A percentile compares a stretch with the other conserved stretches of the same genome.
Evolutionary conservation across 768 basidiomycete genomes (phyloP).

Genomic region (Stropharia rugosoannulata): DNA sequence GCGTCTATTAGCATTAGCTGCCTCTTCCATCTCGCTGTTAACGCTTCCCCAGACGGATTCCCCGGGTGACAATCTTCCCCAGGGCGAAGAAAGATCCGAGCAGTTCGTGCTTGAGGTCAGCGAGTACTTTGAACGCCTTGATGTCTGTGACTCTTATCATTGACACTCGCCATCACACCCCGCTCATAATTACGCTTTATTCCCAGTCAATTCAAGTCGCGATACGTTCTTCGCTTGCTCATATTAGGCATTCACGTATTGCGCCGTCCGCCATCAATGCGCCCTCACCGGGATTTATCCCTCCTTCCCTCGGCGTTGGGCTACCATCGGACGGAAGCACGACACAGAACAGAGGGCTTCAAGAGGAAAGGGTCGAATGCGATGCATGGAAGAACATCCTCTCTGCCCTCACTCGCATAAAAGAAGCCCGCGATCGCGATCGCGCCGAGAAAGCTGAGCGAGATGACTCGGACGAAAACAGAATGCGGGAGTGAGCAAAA

Average conservation of each 20-base stretch:
- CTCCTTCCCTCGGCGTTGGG: slow-evolving; percentile 77
- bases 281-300: slow-evolving; percentile 68
- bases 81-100: slow-evolving; percentile 82
- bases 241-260: slow-evolving; percentile 79
- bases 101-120: slow-evolving; percentile 84
- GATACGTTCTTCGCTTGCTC: slow-evolving; percentile 77
- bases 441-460: slow-evolving; percentile 15
- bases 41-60: slow-evolving; percentile 82
- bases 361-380: slow-evolving; percentile 73
- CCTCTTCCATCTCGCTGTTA: slow-evolving; percentile 75
- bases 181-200: background rate
- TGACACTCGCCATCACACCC: background rate
- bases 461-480: slow-evolving; percentile 6
- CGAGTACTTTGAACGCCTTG: slow-evolving; percentile 82
- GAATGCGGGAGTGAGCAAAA: slow-evolving; percentile 20
- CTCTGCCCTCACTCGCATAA: slow-evolving; percentile 63
- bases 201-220: slow-evolving; percentile 70
- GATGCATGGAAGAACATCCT: slow-evolving; percentile 80
- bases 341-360: slow-evolving; percentile 57
- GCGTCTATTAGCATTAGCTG: slow-evolving; percentile 71
- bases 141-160: slow-evolving; percentile 42
- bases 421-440: slow-evolving; percentile 36
- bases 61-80: slow-evolving; percentile 65
- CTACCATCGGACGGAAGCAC: slow-evolving; percentile 47
- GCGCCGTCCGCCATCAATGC: slow-evolving; percentile 88